Evolutionary conservation across 257 asterid genomes (phyloP).

Genomic region (Marsdenia floribunda): DNA sequence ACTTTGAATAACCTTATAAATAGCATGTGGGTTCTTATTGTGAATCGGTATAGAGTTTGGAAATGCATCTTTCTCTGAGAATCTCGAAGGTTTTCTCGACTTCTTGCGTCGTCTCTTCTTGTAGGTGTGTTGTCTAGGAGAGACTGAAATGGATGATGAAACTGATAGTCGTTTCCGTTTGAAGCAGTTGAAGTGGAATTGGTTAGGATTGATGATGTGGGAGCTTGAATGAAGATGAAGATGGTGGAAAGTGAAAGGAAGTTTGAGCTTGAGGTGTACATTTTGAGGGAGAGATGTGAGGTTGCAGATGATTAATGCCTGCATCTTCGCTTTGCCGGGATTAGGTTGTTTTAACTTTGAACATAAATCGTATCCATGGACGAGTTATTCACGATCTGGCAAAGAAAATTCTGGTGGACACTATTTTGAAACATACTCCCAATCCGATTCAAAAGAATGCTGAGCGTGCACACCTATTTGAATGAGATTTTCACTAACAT

Average conservation of each 20-base stretch:
- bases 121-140: slow-evolving; percentile 16
- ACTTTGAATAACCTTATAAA: slow-evolving; percentile 66
- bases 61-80: slow-evolving; percentile 35
- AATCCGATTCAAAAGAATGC: too few species aligned
- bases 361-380: too few species aligned
- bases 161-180: slow-evolving; percentile 19
- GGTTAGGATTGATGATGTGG: slow-evolving; percentile 13
- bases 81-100: slow-evolving; percentile 19
- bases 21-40: slow-evolving; percentile 61
- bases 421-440: too few species aligned
- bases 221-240: slow-evolving; percentile 17
- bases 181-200: slow-evolving; percentile 17
- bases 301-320: slow-evolving; percentile 24
- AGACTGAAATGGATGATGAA: slow-evolving; percentile 24
- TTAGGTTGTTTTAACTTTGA: background rate
- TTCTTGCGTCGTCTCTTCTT: background rate
- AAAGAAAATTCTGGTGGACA: too few species aligned
- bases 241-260: slow-evolving; percentile 14
- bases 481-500: too few species aligned
- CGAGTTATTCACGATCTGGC: too few species aligned
- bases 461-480: too few species aligned
- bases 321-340: slow-evolving; percentile 27
- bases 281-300: slow-evolving; percentile 26
- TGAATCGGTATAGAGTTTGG: slow-evolving; percentile 55
- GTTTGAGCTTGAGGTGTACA: slow-evolving; percentile 15